Evolutionary conservation across 805 yeast species (phyloP).

Genomic region (Diddensiella transvaalensis): DNA sequence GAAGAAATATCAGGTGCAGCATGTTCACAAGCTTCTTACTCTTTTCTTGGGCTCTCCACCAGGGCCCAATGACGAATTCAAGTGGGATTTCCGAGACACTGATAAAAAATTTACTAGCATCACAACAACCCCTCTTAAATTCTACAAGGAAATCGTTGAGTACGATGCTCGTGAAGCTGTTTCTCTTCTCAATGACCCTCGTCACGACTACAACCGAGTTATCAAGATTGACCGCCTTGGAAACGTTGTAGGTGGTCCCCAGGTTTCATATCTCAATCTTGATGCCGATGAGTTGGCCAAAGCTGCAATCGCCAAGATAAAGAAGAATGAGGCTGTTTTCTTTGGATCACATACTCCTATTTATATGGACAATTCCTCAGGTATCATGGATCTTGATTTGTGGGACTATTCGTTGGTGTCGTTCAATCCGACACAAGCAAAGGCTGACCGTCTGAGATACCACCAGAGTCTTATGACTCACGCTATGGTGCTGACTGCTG

Average conservation of each 20-base stretch:
- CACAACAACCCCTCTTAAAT: conserved; percentile 61
- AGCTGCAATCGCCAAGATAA: conserved; percentile 63
- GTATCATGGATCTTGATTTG: conserved; percentile 67
- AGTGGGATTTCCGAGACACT: conserved; percentile 75
- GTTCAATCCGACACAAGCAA: conserved; percentile 44
- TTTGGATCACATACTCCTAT: conserved; percentile 90
- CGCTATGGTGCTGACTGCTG: conserved; percentile 84
- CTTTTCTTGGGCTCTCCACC: conserved; percentile 79
- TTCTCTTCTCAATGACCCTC: conserved; percentile 77
- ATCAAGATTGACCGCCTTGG: conserved; percentile 72
- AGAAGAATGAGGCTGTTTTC: conserved; percentile 74
- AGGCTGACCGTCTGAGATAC: conserved; percentile 67
- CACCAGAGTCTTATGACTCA: conserved; percentile 81
- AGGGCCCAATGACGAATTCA: conserved; percentile 58
- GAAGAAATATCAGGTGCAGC: conserved; percentile 46
- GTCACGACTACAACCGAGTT: conserved; percentile 62
- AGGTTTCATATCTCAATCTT: conserved; percentile 67
- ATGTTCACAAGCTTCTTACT: conserved; percentile 61
- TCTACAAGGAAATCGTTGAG: conserved; percentile 52
- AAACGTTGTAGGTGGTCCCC: conserved; percentile 67
- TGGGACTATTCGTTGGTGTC: conserved; percentile 59
- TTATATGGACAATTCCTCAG: conserved; percentile 57
- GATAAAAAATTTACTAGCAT: conserved; percentile 52
- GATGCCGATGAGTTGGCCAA: conserved; percentile 55
- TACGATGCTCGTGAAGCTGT: conserved; percentile 51